phyloP scores from a whole-genome alignment of 2,329 filamentous ascomycete genomes.

The Aureobasidium sp. region DNA sequence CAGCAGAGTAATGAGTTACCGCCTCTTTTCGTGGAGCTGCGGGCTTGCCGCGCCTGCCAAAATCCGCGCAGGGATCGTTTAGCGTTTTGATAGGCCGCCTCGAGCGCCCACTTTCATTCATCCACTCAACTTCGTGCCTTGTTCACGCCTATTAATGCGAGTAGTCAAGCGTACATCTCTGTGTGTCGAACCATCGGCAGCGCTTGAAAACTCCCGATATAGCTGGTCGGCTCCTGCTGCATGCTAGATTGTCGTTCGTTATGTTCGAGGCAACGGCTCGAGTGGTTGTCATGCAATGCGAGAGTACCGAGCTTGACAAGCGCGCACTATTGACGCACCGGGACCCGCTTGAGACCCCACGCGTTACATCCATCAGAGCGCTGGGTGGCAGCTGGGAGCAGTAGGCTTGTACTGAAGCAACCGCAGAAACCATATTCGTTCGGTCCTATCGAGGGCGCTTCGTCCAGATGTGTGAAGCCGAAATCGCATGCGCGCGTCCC shows the following conservation, averaged over 20 bases:
- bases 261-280: conserved; percentile 7
- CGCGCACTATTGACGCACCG: conserved; percentile 8
- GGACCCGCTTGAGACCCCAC: conserved; percentile 9
- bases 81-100: conserved; percentile 11
- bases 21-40: conserved; percentile 13
- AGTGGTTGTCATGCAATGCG: background rate
- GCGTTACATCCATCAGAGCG: background rate
- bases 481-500: background rate
- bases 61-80: conserved; percentile 9
- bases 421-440: background rate
- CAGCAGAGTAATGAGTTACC: background rate
- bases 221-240: background rate
- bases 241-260: background rate
- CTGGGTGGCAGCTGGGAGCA: background rate
- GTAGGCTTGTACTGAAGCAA: background rate
- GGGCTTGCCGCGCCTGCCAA: conserved; percentile 8
- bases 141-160: background rate
- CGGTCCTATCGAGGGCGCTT: background rate
- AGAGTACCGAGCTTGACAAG: conserved; percentile 5
- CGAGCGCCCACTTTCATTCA: background rate
- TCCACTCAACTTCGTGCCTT: conserved; percentile 3
- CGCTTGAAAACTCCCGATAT: background rate
- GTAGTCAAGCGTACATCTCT: background rate
- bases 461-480: background rate
- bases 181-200: background rate